Conservation (phyloP, 2,329 filamentous ascomycete genomes). For the Arthroderma sp. region DNA sequence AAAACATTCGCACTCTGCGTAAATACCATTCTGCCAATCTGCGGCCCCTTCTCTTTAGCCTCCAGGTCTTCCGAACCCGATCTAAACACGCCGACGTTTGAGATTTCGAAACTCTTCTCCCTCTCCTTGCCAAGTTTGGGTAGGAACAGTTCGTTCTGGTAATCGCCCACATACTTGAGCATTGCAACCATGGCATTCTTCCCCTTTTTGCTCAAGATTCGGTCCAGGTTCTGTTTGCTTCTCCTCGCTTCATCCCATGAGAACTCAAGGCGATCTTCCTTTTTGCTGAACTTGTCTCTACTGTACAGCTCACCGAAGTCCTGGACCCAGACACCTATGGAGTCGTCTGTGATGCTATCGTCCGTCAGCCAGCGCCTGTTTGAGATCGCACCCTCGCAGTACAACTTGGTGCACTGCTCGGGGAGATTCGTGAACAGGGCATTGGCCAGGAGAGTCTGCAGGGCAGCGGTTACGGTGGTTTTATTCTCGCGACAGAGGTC, state of each 20-base stretch:
- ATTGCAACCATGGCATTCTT: conserved; percentile 28
- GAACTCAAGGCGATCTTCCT: conserved; percentile 21
- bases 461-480: conserved; percentile 32
- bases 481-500: conserved; percentile 20
- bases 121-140: conserved; percentile 31
- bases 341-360: conserved; percentile 25
- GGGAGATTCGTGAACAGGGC: conserved; percentile 27
- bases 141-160: conserved; percentile 25
- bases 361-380: conserved; percentile 27
- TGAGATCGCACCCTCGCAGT: conserved; percentile 28
- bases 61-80: neutral
- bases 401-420: conserved; percentile 21
- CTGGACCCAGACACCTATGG: conserved; percentile 30
- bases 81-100: conserved; percentile 34
- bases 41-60: conserved; percentile 12
- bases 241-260: conserved; percentile 26
- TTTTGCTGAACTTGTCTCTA: neutral
- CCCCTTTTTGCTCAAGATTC: conserved; percentile 19
- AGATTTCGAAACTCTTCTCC: conserved; percentile 33
- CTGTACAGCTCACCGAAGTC: conserved; percentile 21
- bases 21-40: conserved; percentile 34
- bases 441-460: conserved; percentile 31
- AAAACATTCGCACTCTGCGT: conserved; percentile 34
- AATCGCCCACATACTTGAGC: conserved; percentile 32
- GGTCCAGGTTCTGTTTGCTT: conserved; percentile 22